Evolutionary conservation across 192 early-diverging fungal species (phyloP), one percentile per base, ranked within the genome.

Genomic region (Dimargaris verticillata): DNA sequence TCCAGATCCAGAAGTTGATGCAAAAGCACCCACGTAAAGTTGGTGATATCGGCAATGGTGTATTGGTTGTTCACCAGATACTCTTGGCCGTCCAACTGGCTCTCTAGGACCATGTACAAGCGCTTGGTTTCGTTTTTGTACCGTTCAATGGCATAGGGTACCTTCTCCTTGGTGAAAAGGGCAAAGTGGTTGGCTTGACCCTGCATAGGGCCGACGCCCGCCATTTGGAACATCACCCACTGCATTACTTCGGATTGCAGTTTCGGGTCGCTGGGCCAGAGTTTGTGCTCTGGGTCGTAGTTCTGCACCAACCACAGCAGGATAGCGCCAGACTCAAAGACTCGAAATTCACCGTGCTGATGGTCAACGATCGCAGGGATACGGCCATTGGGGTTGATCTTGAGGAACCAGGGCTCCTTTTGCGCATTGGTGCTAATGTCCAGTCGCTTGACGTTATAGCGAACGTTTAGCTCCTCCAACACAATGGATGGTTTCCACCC

Each of bases 241-340:
- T 78, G 72, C n/a, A 70, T 71, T n/a, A 69, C 72, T 66, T 61
- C 66, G 44, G 61, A 63, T 28, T 71, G 67, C 46, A 47, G 44
- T 28, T 74, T 65, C 25, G 76, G 66, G 62, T 78, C 78, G 12
- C 48, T 53, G 28, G 78, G 72, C 20, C 72, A 59, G 24, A 80
- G 59, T 29, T 63, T 64, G 64, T 72, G 66, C 44, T 77, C 53
- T 15, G 66, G 70, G 64, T 77, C 80, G 46, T 80, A 73, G 64
- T 69, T 57, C 20, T 78, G 76, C 26, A 74, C 76, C 15, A 82
- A 65, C 67, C 80, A 82, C 13, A 70, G 58, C 63, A 82, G 65
- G 46, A 82, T 82, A 17, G 80, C 80, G 24, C 71, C 78, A 28
- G 63, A 72, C 60, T 82, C 80, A 61, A 82, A 80, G 11, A 82